A percentile compares a stretch with the other conserved stretches of the same genome.
These are phyloP conservation scores for Albizia julibrissin DNA, from an alignment of 306 rosid species.

Conservation along the genomic window DNA sequence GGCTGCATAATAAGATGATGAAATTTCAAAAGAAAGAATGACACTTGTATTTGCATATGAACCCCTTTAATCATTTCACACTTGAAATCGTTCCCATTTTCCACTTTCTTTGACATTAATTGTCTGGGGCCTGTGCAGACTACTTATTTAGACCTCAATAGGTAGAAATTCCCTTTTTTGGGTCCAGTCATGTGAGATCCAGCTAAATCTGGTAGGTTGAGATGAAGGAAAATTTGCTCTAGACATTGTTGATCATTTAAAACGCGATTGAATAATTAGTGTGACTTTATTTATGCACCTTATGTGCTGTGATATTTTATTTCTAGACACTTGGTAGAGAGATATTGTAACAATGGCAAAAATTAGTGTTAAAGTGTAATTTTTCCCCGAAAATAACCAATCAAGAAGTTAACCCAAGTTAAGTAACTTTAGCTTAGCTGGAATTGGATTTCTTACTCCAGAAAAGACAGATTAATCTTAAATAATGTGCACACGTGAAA, in stretches of 20 bases:
- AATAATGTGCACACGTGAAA: too few species aligned
- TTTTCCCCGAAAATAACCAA: too few species aligned
- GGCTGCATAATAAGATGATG: not conserved
- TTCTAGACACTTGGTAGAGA: not conserved
- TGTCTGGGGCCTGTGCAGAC: not conserved
- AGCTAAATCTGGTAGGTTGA: conserved; percentile 20
- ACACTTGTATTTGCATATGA: not conserved
- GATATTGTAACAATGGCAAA: not conserved
- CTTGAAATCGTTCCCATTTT: not conserved
- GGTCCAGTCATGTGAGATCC: conserved; percentile 13
- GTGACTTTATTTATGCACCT: not conserved
- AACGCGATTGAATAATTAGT: conserved; percentile 1
- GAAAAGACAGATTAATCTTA: too few species aligned
- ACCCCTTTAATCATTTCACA: not conserved
- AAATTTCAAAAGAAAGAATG: conserved; percentile 1
- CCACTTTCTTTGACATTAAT: not conserved
- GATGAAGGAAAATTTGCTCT: conserved; percentile 24
- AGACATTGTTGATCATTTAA: conserved; percentile 16
- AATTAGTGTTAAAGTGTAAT: not conserved
- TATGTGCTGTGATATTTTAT: not conserved
- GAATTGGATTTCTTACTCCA: too few species aligned
- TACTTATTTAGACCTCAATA: conserved; percentile 11
- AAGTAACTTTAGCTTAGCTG: too few species aligned
- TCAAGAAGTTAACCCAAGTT: too few species aligned
- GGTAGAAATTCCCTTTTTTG: not conserved